phyloP scores from a whole-genome alignment of 805 yeast species.

The Scheffersomyces spartinae region DNA sequence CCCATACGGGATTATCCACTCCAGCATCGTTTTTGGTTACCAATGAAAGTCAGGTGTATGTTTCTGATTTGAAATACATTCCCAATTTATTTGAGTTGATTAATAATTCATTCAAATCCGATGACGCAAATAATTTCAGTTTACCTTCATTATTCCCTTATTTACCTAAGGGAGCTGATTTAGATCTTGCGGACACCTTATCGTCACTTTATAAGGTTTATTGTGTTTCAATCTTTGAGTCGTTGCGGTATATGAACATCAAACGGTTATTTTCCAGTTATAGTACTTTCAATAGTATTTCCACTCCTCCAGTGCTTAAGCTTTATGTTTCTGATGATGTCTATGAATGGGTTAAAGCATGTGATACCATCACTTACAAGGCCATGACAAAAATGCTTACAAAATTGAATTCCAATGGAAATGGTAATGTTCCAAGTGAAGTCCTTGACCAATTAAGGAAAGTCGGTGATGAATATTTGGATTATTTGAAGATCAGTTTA shows the following conservation, averaged over 20 bases:
- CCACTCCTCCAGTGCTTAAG: conserved; percentile 53
- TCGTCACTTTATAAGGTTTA: conserved; percentile 52
- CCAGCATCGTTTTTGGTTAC: too few species aligned
- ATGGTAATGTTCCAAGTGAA: conserved; percentile 42
- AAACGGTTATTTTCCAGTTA: conserved; percentile 46
- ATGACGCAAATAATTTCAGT: conserved; percentile 6
- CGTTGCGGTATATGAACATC: conserved; percentile 55
- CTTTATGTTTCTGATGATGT: conserved; percentile 39
- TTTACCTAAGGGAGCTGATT: conserved; percentile 35
- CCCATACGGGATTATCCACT: too few species aligned
- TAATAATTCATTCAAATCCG: conserved; percentile 8
- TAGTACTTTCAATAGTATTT: conserved; percentile 37
- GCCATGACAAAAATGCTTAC: conserved; percentile 46
- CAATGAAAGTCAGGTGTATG: neutral
- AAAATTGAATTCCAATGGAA: conserved; percentile 48
- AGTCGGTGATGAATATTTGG: conserved; percentile 38
- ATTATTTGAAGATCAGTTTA: conserved; percentile 27
- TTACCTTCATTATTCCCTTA: conserved; percentile 31
- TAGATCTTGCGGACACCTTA: conserved; percentile 51
- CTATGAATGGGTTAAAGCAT: conserved; percentile 51
- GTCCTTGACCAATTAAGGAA: conserved; percentile 43
- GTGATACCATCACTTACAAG: conserved; percentile 55
- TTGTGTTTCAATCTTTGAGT: conserved; percentile 53
- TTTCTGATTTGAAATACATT: conserved; percentile 13
- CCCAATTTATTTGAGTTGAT: conserved; percentile 17